These are phyloP conservation scores for Penicillium argentinense DNA, from an alignment of 495 filamentous ascomycete genomes.

Conservation along the genomic window DNA sequence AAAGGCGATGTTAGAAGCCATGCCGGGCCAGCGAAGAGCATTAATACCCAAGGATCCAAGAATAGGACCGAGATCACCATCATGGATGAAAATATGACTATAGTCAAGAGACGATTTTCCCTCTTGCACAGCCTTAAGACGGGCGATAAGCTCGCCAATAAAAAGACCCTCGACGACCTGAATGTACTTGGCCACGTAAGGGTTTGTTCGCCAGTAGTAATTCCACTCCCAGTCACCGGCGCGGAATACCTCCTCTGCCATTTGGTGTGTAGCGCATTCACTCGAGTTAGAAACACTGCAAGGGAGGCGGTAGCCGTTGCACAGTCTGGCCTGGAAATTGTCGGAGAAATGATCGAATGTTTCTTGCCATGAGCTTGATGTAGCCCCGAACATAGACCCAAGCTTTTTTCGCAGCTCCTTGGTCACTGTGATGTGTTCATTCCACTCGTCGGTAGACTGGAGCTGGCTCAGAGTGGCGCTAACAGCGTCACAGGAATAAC, in stretches of 20 bases:
- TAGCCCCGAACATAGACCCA: conserved; percentile 37
- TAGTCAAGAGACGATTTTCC: conserved; percentile 22
- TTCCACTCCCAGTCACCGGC: conserved; percentile 50
- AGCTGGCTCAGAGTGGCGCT: conserved; percentile 24
- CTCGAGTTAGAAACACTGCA: conserved; percentile 32
- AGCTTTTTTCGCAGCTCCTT: conserved; percentile 28
- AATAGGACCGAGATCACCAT: conserved; percentile 32
- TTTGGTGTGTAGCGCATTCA: conserved; percentile 31
- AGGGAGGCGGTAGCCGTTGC: conserved; percentile 41
- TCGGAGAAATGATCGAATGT: conserved; percentile 48
- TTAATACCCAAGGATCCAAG: conserved; percentile 30
- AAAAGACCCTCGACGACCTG: conserved; percentile 42
- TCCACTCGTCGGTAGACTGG: conserved; percentile 35
- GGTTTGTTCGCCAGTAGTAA: conserved; percentile 43
- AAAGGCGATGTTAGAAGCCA: conserved; percentile 33
- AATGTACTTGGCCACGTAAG: conserved; percentile 38
- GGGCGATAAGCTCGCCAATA: conserved; percentile 40
- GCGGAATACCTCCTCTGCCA: conserved; percentile 42
- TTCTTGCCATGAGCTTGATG: conserved; percentile 30
- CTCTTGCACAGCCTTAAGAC: conserved; percentile 30
- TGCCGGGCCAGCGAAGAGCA: conserved; percentile 30
- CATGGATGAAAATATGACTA: conserved; percentile 35
- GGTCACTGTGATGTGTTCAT: conserved; percentile 38
- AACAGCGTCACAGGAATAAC: conserved; percentile 35
- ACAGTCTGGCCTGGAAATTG: conserved; percentile 46